Evolutionary conservation across 371 early-diverging fungal species (phyloP).

Genomic region (Mucor lusitanicus): DNA sequence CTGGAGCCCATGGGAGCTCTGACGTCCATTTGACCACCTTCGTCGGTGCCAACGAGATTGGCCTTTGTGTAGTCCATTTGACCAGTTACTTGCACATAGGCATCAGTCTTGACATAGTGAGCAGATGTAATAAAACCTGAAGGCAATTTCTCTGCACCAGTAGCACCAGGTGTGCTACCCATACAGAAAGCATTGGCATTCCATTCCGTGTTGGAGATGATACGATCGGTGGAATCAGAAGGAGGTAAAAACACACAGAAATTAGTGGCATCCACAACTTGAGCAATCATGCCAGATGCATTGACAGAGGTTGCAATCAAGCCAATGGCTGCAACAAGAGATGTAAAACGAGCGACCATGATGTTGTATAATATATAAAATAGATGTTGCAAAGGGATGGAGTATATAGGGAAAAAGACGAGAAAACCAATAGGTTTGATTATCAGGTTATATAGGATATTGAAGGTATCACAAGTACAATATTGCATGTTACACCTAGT

Average conservation of each 20-base stretch:
- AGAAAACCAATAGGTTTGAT: background rate
- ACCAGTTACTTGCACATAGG: constrained; percentile 58
- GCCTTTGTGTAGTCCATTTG: constrained; percentile 56
- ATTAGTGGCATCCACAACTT: constrained; percentile 42
- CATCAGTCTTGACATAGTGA: constrained; percentile 3
- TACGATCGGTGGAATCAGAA: constrained; percentile 32
- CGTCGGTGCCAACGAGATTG: constrained; percentile 44
- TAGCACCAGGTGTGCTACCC: constrained; percentile 41
- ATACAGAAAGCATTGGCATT: constrained; percentile 55
- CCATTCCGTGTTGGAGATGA: constrained; percentile 52
- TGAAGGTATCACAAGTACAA: background rate
- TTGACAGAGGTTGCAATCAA: constrained; percentile 8
- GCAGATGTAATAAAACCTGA: constrained; percentile 33
- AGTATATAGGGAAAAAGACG: background rate
- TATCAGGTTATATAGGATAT: background rate
- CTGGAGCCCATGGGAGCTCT: constrained; percentile 50
- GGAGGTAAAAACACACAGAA: constrained; percentile 63
- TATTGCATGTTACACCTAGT: background rate
- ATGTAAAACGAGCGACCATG: constrained; percentile 1
- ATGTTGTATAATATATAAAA: too few relatives aligned
- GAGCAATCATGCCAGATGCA: constrained; percentile 32
- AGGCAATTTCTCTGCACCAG: constrained; percentile 45
- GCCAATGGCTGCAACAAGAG: constrained; percentile 1
- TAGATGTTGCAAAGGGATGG: background rate
- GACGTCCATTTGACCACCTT: constrained; percentile 60